phyloP scores from a whole-genome alignment of 2,329 filamentous ascomycete species.

The Alternaria gansuensis region DNA sequence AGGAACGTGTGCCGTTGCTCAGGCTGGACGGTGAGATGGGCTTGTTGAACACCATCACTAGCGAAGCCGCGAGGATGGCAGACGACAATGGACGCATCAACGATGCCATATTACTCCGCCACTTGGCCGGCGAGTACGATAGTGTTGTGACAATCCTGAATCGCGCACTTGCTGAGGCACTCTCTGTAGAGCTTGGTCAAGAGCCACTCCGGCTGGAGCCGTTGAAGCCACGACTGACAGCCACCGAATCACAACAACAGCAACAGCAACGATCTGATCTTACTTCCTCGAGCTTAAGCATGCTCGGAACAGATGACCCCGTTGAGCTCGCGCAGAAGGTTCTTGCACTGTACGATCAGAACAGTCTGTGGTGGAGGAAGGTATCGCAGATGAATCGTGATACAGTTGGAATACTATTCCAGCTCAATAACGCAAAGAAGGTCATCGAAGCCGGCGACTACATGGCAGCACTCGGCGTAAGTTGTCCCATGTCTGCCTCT shows the following conservation, averaged over 20 bases:
- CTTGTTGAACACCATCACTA: slow-evolving; percentile 89
- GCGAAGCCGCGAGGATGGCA: slow-evolving; percentile 89
- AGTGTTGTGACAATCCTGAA: slow-evolving; percentile 91
- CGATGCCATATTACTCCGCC: slow-evolving; percentile 92
- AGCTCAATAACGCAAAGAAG: slow-evolving; percentile 68
- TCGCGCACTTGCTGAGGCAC: slow-evolving; percentile 86
- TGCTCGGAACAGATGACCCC: slow-evolving; percentile 74
- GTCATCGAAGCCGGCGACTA: slow-evolving; percentile 67
- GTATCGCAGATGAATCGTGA: slow-evolving; percentile 67
- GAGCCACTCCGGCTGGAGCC: slow-evolving; percentile 80
- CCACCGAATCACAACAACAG: slow-evolving; percentile 45
- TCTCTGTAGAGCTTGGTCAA: slow-evolving; percentile 85
- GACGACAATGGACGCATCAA: slow-evolving; percentile 94
- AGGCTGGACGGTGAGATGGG: slow-evolving; percentile 80
- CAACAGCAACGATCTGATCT: slow-evolving; percentile 42
- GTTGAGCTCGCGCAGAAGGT: slow-evolving; percentile 70
- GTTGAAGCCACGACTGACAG: slow-evolving; percentile 71
- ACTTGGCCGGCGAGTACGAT: slow-evolving; percentile 94
- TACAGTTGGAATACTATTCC: slow-evolving; percentile 66
- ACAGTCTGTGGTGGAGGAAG: slow-evolving; percentile 67
- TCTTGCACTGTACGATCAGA: slow-evolving; percentile 67
- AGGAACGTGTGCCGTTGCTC: slow-evolving; percentile 83
- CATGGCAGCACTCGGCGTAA: slow-evolving; percentile 70
- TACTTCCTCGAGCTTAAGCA: slow-evolving; percentile 62
- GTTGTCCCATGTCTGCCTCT: slow-evolving; percentile 44